phyloP scores from a whole-genome alignment of 495 filamentous ascomycete genomes.

The Aspergillus affinis region DNA sequence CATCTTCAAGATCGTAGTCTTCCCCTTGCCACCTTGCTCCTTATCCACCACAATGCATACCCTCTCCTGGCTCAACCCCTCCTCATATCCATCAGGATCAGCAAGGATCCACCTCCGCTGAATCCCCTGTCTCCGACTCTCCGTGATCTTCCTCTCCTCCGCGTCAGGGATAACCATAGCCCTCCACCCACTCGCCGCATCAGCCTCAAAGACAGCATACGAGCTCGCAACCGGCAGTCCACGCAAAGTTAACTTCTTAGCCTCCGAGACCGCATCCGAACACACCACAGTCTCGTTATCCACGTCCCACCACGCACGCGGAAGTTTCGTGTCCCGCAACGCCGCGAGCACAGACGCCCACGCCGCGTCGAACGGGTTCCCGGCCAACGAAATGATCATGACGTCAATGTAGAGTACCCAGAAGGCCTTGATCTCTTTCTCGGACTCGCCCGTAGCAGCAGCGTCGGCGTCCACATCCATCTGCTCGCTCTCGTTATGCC shows the following conservation, averaged over 20 bases:
- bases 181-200: conserved; percentile 48
- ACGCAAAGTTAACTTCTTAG: conserved; percentile 51
- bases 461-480: conserved; percentile 41
- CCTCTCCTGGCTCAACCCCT: conserved; percentile 72
- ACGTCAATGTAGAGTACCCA: conserved; percentile 95
- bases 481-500: conserved; percentile 43
- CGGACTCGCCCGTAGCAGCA: conserved; percentile 19
- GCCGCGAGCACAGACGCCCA: conserved; percentile 85
- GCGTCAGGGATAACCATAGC: conserved; percentile 40
- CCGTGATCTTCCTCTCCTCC: conserved; percentile 38
- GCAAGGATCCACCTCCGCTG: conserved; percentile 71
- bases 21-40: conserved; percentile 44
- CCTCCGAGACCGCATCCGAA: conserved; percentile 52
- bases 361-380: conserved; percentile 84
- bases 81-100: conserved; percentile 90
- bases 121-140: conserved; percentile 33
- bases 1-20: conserved; percentile 62
- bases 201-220: conserved; percentile 70
- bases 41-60: conserved; percentile 73
- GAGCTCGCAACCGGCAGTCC: conserved; percentile 69
- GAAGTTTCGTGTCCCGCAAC: conserved; percentile 75
- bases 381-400: conserved; percentile 85
- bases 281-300: conserved; percentile 80
- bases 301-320: conserved; percentile 79
- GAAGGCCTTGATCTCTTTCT: conserved; percentile 70